phyloP scores from a whole-genome alignment of 768 basidiomycete species.

The Tricholoma matsutake region DNA sequence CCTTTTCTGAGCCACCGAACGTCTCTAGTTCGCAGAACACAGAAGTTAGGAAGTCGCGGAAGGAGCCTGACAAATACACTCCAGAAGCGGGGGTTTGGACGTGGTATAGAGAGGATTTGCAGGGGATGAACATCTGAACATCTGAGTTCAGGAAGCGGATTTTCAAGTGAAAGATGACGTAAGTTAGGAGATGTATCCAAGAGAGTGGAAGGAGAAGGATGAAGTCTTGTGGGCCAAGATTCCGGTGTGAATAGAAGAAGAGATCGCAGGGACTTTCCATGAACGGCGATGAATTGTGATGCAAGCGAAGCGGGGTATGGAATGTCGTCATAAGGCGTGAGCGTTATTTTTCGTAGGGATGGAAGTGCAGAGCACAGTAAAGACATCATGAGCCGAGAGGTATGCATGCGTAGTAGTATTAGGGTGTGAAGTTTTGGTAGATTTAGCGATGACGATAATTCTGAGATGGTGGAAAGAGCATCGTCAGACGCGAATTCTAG shows the following conservation, averaged over 20 bases:
- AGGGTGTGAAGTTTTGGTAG: constrained; percentile 60
- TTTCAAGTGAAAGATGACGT: constrained; percentile 70
- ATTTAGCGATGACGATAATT: constrained; percentile 41
- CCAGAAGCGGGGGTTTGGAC: constrained; percentile 65
- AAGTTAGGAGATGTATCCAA: constrained; percentile 52
- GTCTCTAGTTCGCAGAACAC: constrained; percentile 59
- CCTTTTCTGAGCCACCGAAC: constrained; percentile 72
- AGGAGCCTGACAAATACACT: constrained; percentile 51
- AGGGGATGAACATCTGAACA: constrained; percentile 40
- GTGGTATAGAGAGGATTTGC: constrained; percentile 69
- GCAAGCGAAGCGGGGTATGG: constrained; percentile 55
- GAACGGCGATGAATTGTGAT: constrained; percentile 54
- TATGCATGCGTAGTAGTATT: constrained; percentile 62
- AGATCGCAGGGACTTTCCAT: constrained; percentile 56
- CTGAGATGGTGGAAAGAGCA: constrained; percentile 25
- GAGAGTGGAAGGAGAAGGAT: constrained; percentile 49
- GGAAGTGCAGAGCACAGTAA: constrained; percentile 63
- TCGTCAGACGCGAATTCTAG: constrained; percentile 30
- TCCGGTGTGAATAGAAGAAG: constrained; percentile 69
- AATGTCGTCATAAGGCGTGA: constrained; percentile 74
- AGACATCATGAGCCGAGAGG: constrained; percentile 58
- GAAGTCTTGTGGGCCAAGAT: constrained; percentile 60
- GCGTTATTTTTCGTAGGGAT: constrained; percentile 54
- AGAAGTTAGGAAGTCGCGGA: constrained; percentile 53
- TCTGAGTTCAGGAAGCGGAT: constrained; percentile 54